These are phyloP conservation scores for Ilex asprella DNA, from an alignment of 257 asterid genomes.

Conservation along the genomic window DNA sequence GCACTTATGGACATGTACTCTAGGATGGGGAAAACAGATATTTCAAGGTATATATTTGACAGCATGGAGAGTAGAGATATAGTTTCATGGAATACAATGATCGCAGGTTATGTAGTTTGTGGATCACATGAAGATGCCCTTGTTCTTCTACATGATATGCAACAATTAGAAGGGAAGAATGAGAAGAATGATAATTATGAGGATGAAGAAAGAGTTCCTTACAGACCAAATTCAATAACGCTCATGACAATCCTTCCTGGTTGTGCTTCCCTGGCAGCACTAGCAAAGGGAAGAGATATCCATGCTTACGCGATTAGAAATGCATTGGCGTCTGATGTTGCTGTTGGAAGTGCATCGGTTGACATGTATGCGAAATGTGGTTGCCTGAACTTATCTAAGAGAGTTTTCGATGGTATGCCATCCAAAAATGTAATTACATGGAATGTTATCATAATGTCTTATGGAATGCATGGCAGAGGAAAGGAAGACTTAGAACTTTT, in stretches of 20 bases:
- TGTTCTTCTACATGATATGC: constrained; percentile 45
- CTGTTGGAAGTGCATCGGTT: constrained; percentile 78
- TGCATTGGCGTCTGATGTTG: constrained; percentile 51
- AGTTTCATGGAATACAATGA: constrained; percentile 83
- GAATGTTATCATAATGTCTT: constrained; percentile 82
- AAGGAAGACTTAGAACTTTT: constrained; percentile 52
- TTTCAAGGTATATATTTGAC: constrained; percentile 48
- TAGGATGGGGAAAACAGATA: constrained; percentile 51
- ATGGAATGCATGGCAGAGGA: constrained; percentile 91
- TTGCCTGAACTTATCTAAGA: constrained; percentile 53
- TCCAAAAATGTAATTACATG: constrained; percentile 68
- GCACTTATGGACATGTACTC: constrained; percentile 87
- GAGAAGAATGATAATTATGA: constrained; percentile 13
- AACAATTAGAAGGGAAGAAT: constrained; percentile 16
- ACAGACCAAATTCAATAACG: constrained; percentile 71
- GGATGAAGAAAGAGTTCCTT: constrained; percentile 13
- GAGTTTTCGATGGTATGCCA: constrained; percentile 59
- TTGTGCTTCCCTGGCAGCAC: constrained; percentile 64
- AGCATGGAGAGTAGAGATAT: constrained; percentile 60
- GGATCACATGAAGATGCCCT: constrained; percentile 73
- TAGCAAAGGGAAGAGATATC: constrained; percentile 72
- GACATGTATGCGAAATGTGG: constrained; percentile 94
- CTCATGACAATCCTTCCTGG: constrained; percentile 81
- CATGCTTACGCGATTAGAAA: constrained; percentile 63
- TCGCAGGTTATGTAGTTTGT: constrained; percentile 73